phyloP scores from a whole-genome alignment of 345 rosid species.

The Citrus trifoliata region DNA sequence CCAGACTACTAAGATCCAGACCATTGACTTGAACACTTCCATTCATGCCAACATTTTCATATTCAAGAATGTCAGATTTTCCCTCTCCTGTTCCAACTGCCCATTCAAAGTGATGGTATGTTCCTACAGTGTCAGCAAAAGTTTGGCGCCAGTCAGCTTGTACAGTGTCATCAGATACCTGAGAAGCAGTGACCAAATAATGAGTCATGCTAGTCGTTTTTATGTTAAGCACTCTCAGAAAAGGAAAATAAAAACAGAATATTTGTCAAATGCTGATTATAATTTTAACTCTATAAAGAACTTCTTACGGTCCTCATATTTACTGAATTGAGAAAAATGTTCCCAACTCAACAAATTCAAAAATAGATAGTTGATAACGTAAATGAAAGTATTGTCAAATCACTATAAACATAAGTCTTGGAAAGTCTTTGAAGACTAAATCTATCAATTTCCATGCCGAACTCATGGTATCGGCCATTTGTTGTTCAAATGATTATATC shows the following conservation, averaged over 20 bases:
- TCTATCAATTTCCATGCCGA: not conserved
- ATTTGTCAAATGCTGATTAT: not conserved
- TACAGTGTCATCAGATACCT: constrained; percentile 76
- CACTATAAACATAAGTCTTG: not conserved
- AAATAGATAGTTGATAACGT: not conserved
- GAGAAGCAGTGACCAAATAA: constrained; percentile 24
- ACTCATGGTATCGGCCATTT: not conserved
- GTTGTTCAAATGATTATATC: not conserved
- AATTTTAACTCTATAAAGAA: not conserved
- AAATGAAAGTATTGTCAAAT: not conserved
- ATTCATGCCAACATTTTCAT: constrained; percentile 74
- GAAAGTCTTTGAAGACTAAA: not conserved
- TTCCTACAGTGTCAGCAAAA: constrained; percentile 67
- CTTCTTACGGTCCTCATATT: not conserved
- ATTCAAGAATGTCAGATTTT: constrained; percentile 77
- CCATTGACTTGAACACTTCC: constrained; percentile 64
- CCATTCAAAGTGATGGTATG: constrained; percentile 92
- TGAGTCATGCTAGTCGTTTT: not conserved
- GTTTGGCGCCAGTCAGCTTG: constrained; percentile 83
- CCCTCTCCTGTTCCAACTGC: constrained; percentile 93
- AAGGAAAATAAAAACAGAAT: not conserved
- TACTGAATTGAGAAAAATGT: not conserved
- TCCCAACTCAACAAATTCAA: not conserved
- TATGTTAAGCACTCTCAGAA: constrained; percentile 7
- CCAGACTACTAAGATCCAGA: constrained; percentile 58